Evolutionary conservation across 2,329 filamentous ascomycete genomes (phyloP), one percentile per base, ranked within the genome.

Genomic region (Tolypocladium pustulatum): DNA sequence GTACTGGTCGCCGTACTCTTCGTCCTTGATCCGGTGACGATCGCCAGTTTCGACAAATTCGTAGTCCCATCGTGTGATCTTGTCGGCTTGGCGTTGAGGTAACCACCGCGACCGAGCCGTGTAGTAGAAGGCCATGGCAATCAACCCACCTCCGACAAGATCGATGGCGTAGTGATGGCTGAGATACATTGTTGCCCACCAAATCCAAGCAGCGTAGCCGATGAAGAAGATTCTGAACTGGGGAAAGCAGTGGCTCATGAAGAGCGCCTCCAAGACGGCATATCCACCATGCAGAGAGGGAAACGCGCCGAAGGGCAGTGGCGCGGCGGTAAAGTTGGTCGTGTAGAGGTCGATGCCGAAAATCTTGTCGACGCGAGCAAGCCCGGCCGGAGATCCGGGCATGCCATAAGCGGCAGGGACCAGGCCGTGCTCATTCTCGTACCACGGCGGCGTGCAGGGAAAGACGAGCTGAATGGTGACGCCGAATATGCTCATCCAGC

Each of bases 161-260:
- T 97, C 93, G 46, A 97, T 89, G 37, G 92, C 93, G 71, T 97
- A 97, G 76, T 97, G 93, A 75, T 97, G 93, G 68, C 90, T 95
- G 57, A 97, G 83, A 71, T 97, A 97, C 91, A 97, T 96, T 65
- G 93, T 97, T 15, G 92, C 89, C 91, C 93, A 97, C 90, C 91
- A 97, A 67, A 97, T 86, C 93, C 93, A 97, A 70, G 89, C 82
- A 52, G 89, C 88, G 73, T 97, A 97, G 63, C 83, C 80, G 63
- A 92, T 82, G 74, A 95, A 96, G 57, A 94, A 75, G 15, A 87
- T 85, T 64, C 89, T 86, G 64, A 95, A 82, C 61, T 84, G 85
- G 5, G 93, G 93, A 79, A 97, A 97, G 71, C 90, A 86, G 74
- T 95, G 88, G 73, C 88, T 90, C 86, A 97, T 89, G 79, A 97